Percentiles rank a stretch among this genome's conserved stretches.
Evolutionary conservation across 306 rosid genomes (phyloP).

Genomic region (Lathyrus oleraceus): DNA sequence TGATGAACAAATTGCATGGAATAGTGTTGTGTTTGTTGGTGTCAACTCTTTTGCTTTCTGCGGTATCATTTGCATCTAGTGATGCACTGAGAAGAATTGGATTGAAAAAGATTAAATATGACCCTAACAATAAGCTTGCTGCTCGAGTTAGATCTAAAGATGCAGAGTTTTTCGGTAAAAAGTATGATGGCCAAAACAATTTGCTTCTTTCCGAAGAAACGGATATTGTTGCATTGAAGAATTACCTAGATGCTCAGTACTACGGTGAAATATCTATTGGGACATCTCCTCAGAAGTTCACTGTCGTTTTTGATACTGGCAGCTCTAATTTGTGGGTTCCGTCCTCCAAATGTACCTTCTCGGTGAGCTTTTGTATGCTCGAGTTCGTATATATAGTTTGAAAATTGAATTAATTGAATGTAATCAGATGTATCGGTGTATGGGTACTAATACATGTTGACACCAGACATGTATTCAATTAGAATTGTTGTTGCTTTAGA

Average conservation of each 20-base stretch:
- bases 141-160: conserved; percentile 47
- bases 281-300: conserved; percentile 78
- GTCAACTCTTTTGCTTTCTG: conserved; percentile 43
- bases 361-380: conserved; percentile 52
- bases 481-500: neutral
- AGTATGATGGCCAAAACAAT: conserved; percentile 44
- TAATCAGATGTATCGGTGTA: neutral
- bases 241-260: conserved; percentile 94
- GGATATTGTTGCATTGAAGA: conserved; percentile 67
- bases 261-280: conserved; percentile 86
- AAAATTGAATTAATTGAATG: neutral
- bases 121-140: conserved; percentile 48
- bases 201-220: conserved; percentile 30
- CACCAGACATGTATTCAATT: neutral
- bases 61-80: conserved; percentile 44
- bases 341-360: conserved; percentile 63
- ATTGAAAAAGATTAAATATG: conserved; percentile 65
- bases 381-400: neutral
- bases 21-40: conserved; percentile 42
- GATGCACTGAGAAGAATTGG: conserved; percentile 71
- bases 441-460: neutral
- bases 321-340: conserved; percentile 97
- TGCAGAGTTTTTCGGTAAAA: conserved; percentile 41
- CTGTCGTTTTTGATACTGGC: conserved; percentile 86
- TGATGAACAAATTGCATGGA: conserved; percentile 42